These are phyloP conservation scores for Volvox carteri DNA, from an alignment of 163 green algal genomes.

Conservation along the genomic window DNA sequence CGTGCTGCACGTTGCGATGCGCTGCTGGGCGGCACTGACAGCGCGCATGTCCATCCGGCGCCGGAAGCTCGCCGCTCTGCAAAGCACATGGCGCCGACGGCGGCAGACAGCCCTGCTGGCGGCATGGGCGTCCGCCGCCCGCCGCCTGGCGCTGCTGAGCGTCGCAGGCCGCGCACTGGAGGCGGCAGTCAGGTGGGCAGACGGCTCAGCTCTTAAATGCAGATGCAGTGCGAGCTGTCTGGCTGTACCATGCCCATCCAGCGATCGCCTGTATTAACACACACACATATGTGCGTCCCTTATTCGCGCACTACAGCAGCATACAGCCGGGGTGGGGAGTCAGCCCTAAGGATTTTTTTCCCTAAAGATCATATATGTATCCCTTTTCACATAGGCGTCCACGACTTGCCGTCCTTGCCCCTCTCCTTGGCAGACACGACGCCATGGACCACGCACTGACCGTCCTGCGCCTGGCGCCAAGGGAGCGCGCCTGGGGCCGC, in stretches of 20 bases:
- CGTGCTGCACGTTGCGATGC: conserved; percentile 25
- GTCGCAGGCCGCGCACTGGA: background rate
- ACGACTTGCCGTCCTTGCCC: too few species aligned
- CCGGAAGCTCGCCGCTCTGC: conserved; percentile 7
- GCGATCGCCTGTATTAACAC: too few species aligned
- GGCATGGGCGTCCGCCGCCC: background rate
- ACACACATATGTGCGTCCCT: too few species aligned
- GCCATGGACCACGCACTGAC: background rate
- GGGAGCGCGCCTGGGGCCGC: conserved; percentile 22
- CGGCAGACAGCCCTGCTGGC: background rate
- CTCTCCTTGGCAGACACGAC: background rate
- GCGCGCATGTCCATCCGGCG: background rate
- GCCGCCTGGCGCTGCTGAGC: conserved; percentile 2
- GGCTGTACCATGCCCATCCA: too few species aligned
- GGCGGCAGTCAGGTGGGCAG: conserved; percentile 2
- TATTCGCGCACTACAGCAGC: too few species aligned
- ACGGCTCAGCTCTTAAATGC: too few species aligned
- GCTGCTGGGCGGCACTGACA: background rate
- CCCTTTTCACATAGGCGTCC: too few species aligned
- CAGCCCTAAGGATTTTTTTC: too few species aligned
- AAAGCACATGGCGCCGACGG: conserved; percentile 2
- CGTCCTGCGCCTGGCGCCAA: conserved; percentile 30
- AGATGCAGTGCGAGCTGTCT: too few species aligned
- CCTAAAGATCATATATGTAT: too few species aligned
- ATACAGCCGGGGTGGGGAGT: too few species aligned